Conservation (phyloP, 2,329 filamentous ascomycete species). For the Cladophialophora chaetospira region DNA sequence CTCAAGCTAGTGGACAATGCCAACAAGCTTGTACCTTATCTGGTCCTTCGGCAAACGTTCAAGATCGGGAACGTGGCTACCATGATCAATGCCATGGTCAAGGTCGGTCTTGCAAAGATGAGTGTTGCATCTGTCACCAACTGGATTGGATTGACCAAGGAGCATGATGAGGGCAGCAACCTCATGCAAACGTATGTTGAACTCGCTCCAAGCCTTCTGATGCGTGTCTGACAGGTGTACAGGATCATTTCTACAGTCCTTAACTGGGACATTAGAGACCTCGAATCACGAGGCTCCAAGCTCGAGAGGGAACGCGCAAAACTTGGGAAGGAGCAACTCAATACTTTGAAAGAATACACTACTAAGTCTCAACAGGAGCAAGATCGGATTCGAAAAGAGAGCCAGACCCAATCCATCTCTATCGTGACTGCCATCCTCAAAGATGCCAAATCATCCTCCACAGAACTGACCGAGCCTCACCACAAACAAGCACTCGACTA, state of each 20-base stretch:
- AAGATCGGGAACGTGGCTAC: constrained; percentile 76
- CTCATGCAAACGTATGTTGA: constrained; percentile 62
- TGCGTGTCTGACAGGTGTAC: not conserved
- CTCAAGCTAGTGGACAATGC: constrained; percentile 70
- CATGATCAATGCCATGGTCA: constrained; percentile 77
- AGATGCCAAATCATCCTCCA: constrained; percentile 43
- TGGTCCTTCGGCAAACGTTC: constrained; percentile 70
- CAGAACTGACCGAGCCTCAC: constrained; percentile 58
- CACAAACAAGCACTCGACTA: constrained; percentile 69
- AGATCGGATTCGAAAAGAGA: constrained; percentile 60
- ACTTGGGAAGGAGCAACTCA: constrained; percentile 63
- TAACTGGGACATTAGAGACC: constrained; percentile 71
- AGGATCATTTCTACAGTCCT: constrained; percentile 74
- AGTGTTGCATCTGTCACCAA: constrained; percentile 74
- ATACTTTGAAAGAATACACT: constrained; percentile 62
- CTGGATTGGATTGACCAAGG: constrained; percentile 73
- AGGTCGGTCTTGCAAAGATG: constrained; percentile 73
- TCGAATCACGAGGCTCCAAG: constrained; percentile 65
- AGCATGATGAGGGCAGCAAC: constrained; percentile 78
- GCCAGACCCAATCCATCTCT: constrained; percentile 56
- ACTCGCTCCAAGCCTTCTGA: not conserved
- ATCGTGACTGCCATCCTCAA: constrained; percentile 68
- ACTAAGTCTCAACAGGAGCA: constrained; percentile 58
- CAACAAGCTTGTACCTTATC: constrained; percentile 71
- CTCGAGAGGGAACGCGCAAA: constrained; percentile 64